phyloP scores from a whole-genome alignment of 2,329 filamentous ascomycete species.

The Fusarium zealandicum region DNA sequence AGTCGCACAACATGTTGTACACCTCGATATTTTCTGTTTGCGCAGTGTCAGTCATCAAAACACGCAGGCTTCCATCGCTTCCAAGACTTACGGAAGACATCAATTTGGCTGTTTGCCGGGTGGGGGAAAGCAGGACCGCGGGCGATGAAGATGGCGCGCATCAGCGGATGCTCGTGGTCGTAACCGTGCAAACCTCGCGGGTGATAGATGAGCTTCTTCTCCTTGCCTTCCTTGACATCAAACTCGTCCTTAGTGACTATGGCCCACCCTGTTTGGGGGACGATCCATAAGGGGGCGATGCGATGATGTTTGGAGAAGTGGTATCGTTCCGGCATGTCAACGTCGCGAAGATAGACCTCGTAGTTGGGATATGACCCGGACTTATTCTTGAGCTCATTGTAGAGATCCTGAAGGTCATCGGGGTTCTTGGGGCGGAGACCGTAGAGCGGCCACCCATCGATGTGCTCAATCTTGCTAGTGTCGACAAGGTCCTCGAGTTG shows the following conservation, averaged over 20 bases:
- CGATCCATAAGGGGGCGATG: conserved; percentile 93
- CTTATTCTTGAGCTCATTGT: conserved; percentile 66
- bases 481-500: conserved; percentile 92
- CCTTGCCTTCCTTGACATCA: conserved; percentile 69
- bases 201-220: conserved; percentile 72
- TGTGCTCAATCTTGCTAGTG: conserved; percentile 76
- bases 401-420: conserved; percentile 70
- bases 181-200: conserved; percentile 92
- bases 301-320: conserved; percentile 88
- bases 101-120: conserved; percentile 77
- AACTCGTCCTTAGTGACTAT: conserved; percentile 84
- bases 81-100: conserved; percentile 79
- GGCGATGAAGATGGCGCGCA: conserved; percentile 95
- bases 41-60: conserved; percentile 36
- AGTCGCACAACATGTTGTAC: conserved; percentile 94
- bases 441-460: conserved; percentile 93
- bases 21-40: conserved; percentile 94
- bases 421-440: conserved; percentile 82
- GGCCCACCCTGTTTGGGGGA: conserved; percentile 92
- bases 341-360: conserved; percentile 85
- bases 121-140: conserved; percentile 93
- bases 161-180: conserved; percentile 91
- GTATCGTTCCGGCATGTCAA: conserved; percentile 90
- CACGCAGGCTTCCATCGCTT: neutral
- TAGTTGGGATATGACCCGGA: conserved; percentile 71